These are phyloP conservation scores for Amoebophrya sp. DNA, from an alignment of 169 alveolate species.

Conservation along the genomic window DNA sequence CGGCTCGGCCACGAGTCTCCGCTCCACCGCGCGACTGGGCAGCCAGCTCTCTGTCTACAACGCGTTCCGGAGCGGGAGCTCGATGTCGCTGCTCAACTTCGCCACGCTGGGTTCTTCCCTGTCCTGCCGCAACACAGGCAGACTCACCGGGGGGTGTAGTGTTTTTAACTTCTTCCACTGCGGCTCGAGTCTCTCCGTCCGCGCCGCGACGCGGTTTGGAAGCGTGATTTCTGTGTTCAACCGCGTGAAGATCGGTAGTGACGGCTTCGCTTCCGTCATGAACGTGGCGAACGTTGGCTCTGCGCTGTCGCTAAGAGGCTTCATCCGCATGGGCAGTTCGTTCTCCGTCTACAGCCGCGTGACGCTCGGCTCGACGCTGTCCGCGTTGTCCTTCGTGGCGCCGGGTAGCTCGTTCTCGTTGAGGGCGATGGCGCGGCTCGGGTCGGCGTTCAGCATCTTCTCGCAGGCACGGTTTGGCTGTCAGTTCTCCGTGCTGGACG, in stretches of 20 bases:
- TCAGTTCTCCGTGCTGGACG: not conserved
- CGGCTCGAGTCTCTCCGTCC: not conserved
- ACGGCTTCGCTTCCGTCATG: not conserved
- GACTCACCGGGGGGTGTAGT: not conserved
- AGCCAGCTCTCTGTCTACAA: not conserved
- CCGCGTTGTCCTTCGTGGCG: not conserved
- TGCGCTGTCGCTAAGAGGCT: not conserved
- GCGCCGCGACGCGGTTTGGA: not conserved
- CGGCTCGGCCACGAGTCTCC: not conserved
- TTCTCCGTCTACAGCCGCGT: not conserved
- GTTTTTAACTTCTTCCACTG: not conserved
- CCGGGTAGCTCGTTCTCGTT: slow-evolving; percentile 5
- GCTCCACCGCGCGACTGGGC: not conserved
- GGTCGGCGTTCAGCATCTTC: not conserved
- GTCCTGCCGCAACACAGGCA: not conserved
- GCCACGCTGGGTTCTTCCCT: not conserved
- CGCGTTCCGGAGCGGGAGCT: not conserved
- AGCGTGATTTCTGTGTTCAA: not conserved
- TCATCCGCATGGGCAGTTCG: not conserved
- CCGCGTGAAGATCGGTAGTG: not conserved
- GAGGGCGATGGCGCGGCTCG: slow-evolving; percentile 12
- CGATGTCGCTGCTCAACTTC: not conserved
- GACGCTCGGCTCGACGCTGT: not conserved
- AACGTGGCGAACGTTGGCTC: slow-evolving; percentile 3
- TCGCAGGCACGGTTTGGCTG: not conserved